Evolutionary conservation across 305 asterid species (phyloP), one percentile per base, ranked within the genome.

Genomic region (Caryopteris hybrid): DNA sequence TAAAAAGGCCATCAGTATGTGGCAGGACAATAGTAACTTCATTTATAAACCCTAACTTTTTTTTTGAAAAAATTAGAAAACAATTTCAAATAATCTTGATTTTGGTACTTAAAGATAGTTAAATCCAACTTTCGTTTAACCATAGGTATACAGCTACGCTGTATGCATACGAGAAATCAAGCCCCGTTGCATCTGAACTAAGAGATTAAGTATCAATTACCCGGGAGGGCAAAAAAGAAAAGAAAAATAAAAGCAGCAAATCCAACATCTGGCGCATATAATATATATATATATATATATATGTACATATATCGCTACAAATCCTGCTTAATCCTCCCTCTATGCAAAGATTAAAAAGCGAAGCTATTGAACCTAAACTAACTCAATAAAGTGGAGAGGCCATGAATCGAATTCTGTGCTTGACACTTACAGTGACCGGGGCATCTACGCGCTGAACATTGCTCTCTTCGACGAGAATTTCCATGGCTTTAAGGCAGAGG

Each of bases 401-500:
- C 2, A 31, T 56, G 25, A 56, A 29, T 8, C 14, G 8, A 51
- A 21, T 8, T 22, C 12, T 8, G 6, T 13, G 1, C 36, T 22
- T 23, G 1, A 22, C 27, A 78, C 90, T 78, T 61, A 91, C 96
- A 38, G 95, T 87, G 55, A 91, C 96, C 0, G 96, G 96, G 22
- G 94, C 96, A 38, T 89, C 98, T 13, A 91, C 98, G 48, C 98
- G 76, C 81, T 91, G 98, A 77, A 91, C 96, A 75, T 91, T 91
- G 65, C 98, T 86, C 83, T 91, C 98, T 74, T 94, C 99, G 12
- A 94, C 98, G 31, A 94, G 93, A 75, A 94, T 94, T 77, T 94
- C 99, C 88, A 94, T 89, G 59, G 99, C 98, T 74, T 87, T 94
- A 16, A 94, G 88, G 70, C 98, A 94, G 18, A 94, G 92, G 47